Conservation (phyloP, 1,284 basidiomycete species). For the Austroboletus novae-zelandiae region DNA sequence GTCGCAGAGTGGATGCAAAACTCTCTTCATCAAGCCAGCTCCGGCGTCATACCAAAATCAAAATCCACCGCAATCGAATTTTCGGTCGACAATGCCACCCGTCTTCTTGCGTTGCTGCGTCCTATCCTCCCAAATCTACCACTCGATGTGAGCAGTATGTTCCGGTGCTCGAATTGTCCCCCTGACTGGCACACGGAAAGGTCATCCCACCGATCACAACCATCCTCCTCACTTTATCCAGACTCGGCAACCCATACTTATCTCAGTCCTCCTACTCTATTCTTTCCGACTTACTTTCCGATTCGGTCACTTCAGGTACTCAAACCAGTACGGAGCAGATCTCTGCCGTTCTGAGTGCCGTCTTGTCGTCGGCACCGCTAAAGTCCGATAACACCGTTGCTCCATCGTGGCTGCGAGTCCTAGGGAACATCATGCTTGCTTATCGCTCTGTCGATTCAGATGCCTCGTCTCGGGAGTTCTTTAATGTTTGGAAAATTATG, state of each 20-base stretch:
- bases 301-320: slow-evolving; percentile 38
- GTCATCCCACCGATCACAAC: slow-evolving; percentile 67
- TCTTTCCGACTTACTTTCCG: slow-evolving; percentile 71
- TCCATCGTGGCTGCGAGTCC: slow-evolving; percentile 71
- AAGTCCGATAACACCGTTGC: slow-evolving; percentile 60
- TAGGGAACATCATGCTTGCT: slow-evolving; percentile 68
- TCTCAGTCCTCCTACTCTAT: slow-evolving; percentile 81
- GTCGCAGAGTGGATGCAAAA: slow-evolving; percentile 79
- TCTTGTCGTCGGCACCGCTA: slow-evolving; percentile 73
- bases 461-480: slow-evolving; percentile 52
- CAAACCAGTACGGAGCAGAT: slow-evolving; percentile 55
- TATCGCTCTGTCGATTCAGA: slow-evolving; percentile 50
- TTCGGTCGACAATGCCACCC: slow-evolving; percentile 74
- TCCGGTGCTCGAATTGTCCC: slow-evolving; percentile 9
- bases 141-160: slow-evolving; percentile 50
- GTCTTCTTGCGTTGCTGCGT: slow-evolving; percentile 75
- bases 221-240: slow-evolving; percentile 74
- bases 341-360: slow-evolving; percentile 67
- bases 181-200: slow-evolving; percentile 39
- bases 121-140: slow-evolving; percentile 64
- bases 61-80: slow-evolving; percentile 57
- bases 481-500: slow-evolving; percentile 71
- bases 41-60: slow-evolving; percentile 57
- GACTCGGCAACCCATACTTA: slow-evolving; percentile 81
- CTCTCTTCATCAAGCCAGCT: slow-evolving; percentile 65